phyloP scores from a whole-genome alignment of 1,139 yeast species.

The Candida buenavistaensis region DNA sequence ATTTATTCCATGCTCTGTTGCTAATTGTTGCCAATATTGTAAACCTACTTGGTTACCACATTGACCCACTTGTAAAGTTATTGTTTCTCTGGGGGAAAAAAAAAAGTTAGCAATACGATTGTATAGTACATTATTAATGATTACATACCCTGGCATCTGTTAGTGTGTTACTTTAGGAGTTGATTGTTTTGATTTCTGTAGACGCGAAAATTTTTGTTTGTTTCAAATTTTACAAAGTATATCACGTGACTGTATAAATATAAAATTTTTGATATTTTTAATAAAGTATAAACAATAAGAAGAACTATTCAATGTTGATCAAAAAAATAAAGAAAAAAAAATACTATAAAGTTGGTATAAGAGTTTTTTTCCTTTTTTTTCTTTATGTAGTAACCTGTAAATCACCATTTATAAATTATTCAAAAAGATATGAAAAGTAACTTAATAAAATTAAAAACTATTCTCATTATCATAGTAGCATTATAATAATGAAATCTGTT shows the following conservation, averaged over 20 bases:
- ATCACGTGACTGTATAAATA: background rate
- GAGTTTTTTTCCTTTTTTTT: background rate
- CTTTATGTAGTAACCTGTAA: background rate
- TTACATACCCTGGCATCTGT: slow-evolving; percentile 31
- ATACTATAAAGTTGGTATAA: background rate
- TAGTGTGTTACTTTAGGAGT: no score
- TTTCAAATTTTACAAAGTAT: background rate
- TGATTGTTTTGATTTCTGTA: background rate
- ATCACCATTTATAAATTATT: background rate
- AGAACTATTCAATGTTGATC: background rate
- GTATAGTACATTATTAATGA: no score
- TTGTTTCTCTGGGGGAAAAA: slow-evolving; percentile 29
- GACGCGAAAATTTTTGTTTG: slow-evolving; percentile 3
- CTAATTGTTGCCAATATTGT: slow-evolving; percentile 89
- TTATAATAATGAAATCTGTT: slow-evolving; percentile 1
- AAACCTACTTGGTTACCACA: slow-evolving; percentile 97
- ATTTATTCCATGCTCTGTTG: slow-evolving; percentile 82
- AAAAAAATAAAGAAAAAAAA: no score
- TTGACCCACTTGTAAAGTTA: slow-evolving; percentile 64
- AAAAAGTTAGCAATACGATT: slow-evolving; percentile 29
- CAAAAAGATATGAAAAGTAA: background rate
- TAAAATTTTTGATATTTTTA: background rate
- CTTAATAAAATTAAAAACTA: background rate
- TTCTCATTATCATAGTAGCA: slow-evolving; percentile 3
- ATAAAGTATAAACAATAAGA: background rate